Conservation (phyloP, 768 basidiomycete species). For the Kwoniella sp. region DNA sequence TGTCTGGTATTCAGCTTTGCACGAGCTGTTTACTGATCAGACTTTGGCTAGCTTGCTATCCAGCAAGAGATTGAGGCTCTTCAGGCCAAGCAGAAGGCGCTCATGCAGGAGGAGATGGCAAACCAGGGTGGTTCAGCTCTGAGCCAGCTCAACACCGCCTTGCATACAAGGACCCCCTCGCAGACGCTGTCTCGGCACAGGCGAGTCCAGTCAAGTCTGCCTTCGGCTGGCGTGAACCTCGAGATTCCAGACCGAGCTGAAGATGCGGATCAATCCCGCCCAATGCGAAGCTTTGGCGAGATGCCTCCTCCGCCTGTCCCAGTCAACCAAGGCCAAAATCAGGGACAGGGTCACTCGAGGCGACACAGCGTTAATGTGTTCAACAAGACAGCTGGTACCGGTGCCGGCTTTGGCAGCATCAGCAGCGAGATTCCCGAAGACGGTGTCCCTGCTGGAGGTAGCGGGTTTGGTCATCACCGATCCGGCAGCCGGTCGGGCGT, state of each 20-base stretch:
- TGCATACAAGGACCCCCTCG: conserved; percentile 25
- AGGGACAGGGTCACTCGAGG: conserved; percentile 24
- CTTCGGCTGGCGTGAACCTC: conserved; percentile 16
- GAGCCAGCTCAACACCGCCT: conserved; percentile 22
- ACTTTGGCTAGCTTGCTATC: conserved; percentile 33
- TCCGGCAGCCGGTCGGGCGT: conserved; percentile 42
- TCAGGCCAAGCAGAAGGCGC: conserved; percentile 48
- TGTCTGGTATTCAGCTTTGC: neutral
- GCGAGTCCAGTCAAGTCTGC: conserved; percentile 34
- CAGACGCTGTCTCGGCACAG: conserved; percentile 35
- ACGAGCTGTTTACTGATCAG: conserved; percentile 3
- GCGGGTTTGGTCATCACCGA: conserved; percentile 36
- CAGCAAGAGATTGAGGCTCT: conserved; percentile 51
- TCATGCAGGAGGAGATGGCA: conserved; percentile 42
- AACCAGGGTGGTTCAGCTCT: conserved; percentile 19
- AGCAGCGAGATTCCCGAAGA: conserved; percentile 41
- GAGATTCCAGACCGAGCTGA: conserved; percentile 9
- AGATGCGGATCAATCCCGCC: conserved; percentile 18
- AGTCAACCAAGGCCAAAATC: too few relatives aligned
- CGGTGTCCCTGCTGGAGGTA: conserved; percentile 15
- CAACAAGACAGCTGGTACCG: conserved; percentile 50
- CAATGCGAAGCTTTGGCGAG: conserved; percentile 19
- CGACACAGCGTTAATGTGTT: conserved; percentile 46
- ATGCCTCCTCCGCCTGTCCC: conserved; percentile 47
- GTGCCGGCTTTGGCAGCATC: conserved; percentile 71